Evolutionary conservation across 2,329 filamentous ascomycete genomes (phyloP).

Genomic region (Seiridium cupressi): DNA sequence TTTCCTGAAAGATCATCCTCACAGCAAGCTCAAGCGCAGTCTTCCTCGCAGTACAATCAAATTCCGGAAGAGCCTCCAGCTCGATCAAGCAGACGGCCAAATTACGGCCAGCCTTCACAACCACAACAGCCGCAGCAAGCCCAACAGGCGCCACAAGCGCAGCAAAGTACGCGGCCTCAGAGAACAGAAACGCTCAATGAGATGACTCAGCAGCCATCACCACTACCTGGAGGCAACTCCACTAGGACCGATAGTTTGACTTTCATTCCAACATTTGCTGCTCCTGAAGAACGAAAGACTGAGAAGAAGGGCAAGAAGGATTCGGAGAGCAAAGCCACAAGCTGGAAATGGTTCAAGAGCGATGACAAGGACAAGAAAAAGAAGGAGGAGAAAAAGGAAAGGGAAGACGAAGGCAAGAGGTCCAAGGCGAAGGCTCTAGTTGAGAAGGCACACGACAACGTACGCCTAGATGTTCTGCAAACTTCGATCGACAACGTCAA

Average conservation of each 20-base stretch:
- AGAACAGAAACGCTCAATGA: conserved; percentile 57
- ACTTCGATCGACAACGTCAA: conserved; percentile 74
- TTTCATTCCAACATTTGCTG: conserved; percentile 70
- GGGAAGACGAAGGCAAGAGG: conserved; percentile 61
- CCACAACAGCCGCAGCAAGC: conserved; percentile 11
- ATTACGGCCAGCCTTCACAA: conserved; percentile 28
- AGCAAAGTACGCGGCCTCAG: conserved; percentile 23
- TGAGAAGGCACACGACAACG: conserved; percentile 70
- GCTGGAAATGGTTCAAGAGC: conserved; percentile 82
- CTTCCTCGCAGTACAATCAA: conserved; percentile 46
- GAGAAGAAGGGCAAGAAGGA: conserved; percentile 74
- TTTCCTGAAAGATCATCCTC: conserved; percentile 56
- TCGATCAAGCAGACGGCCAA: conserved; percentile 42
- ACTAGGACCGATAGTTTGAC: conserved; percentile 70
- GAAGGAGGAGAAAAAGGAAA: conserved; percentile 60
- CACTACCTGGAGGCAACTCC: conserved; percentile 66
- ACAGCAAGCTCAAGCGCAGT: conserved; percentile 39
- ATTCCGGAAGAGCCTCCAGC: conserved; percentile 42
- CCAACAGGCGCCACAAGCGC: conserved; percentile 16
- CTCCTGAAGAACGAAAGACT: conserved; percentile 65
- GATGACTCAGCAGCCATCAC: conserved; percentile 63
- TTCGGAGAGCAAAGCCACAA: conserved; percentile 62
- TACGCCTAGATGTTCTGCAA: conserved; percentile 82
- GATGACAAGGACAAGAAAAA: conserved; percentile 75
- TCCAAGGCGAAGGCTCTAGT: conserved; percentile 59